Conservation (phyloP, 805 yeast genomes). For the Monosporozyma solicola region DNA sequence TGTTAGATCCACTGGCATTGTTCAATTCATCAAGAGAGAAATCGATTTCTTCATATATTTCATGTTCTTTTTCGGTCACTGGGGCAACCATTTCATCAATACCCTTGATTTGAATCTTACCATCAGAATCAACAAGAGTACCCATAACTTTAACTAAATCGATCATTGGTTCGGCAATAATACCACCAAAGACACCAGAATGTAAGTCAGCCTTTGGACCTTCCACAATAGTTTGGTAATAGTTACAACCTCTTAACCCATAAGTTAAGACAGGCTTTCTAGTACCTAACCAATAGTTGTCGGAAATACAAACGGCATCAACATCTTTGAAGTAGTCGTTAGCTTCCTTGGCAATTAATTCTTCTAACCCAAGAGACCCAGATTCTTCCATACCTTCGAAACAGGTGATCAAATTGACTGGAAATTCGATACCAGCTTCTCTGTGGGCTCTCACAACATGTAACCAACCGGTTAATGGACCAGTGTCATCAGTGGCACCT, state of each 20-base stretch:
- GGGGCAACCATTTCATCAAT: constrained; percentile 93
- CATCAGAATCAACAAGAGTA: constrained; percentile 68
- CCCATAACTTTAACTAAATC: constrained; percentile 76
- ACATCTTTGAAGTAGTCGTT: constrained; percentile 72
- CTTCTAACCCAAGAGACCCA: constrained; percentile 89
- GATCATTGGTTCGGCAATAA: constrained; percentile 94
- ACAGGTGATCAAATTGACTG: constrained; percentile 86
- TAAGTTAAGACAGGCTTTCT: constrained; percentile 93
- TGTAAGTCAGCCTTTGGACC: constrained; percentile 98
- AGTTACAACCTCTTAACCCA: constrained; percentile 94
- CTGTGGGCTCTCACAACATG: constrained; percentile 87
- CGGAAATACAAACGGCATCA: constrained; percentile 92
- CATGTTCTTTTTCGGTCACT: constrained; percentile 68
- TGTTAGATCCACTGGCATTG: constrained; percentile 80
- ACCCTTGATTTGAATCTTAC: constrained; percentile 82
- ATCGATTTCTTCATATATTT: constrained; percentile 76
- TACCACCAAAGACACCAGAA: constrained; percentile 96
- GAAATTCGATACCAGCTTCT: constrained; percentile 75
- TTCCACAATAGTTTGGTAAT: constrained; percentile 69
- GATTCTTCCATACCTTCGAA: constrained; percentile 99
- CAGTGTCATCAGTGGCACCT: constrained; percentile 96
- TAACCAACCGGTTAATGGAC: constrained; percentile 97
- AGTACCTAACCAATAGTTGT: constrained; percentile 98
- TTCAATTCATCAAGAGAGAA: constrained; percentile 78
- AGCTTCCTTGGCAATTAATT: constrained; percentile 72